Conservation (phyloP, 225 moss, liverwort and hornwort species). For the Ulota crispa region DNA sequence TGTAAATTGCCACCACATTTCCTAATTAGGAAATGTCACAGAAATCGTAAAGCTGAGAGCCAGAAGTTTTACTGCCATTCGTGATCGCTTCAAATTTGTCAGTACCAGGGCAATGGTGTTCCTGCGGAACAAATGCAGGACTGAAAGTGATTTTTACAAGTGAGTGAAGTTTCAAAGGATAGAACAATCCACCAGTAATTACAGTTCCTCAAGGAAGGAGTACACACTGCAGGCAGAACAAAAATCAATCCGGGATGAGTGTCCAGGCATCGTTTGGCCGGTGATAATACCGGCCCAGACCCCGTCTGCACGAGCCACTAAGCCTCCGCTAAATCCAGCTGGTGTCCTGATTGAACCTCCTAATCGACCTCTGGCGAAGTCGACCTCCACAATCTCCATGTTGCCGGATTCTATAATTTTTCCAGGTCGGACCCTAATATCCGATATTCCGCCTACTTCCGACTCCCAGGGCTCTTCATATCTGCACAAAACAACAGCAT, state of each 20-base stretch:
- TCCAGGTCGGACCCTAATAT: constrained; percentile 51
- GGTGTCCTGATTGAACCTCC: constrained; percentile 52
- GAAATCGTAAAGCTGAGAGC: neutral
- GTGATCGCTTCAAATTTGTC: neutral
- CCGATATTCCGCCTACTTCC: constrained; percentile 41
- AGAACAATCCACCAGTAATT: neutral
- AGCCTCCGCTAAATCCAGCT: constrained; percentile 47
- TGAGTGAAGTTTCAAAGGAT: neutral
- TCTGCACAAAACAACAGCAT: constrained; percentile 28
- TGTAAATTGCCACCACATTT: neutral
- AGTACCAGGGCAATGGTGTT: constrained; percentile 14
- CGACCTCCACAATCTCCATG: constrained; percentile 45
- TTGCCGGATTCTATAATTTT: constrained; percentile 41
- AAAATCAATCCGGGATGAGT: constrained; percentile 43
- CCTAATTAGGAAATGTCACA: neutral
- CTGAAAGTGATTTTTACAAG: neutral
- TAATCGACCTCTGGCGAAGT: constrained; percentile 43
- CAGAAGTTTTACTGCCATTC: constrained; percentile 1
- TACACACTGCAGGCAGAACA: constrained; percentile 47
- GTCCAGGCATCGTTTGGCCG: constrained; percentile 26
- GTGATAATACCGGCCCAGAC: constrained; percentile 42
- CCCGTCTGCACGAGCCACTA: constrained; percentile 49
- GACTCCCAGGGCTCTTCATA: constrained; percentile 61
- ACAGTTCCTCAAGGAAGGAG: constrained; percentile 54
- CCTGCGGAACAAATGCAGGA: neutral